phyloP scores from a whole-genome alignment of 129 eudicot genomes.

The Rutidosis leptorrhynchoides region DNA sequence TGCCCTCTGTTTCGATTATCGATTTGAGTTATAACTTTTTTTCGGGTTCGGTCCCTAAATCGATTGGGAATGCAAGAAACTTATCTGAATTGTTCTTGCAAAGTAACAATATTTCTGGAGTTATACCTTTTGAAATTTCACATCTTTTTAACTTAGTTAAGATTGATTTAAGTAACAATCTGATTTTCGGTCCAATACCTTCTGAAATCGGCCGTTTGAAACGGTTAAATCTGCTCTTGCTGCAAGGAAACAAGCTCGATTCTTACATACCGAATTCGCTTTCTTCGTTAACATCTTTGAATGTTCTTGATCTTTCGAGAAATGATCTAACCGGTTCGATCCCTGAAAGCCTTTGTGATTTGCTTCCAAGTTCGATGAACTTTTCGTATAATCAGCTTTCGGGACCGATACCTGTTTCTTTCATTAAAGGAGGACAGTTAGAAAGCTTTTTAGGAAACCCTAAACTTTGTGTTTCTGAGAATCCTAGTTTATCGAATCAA shows the following conservation, averaged over 20 bases:
- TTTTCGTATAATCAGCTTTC: conserved; percentile 71
- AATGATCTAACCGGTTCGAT: conserved; percentile 59
- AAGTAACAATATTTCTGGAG: conserved; percentile 59
- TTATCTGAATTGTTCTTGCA: conserved; percentile 69
- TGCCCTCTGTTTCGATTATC: conserved; percentile 64
- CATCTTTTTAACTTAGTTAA: conserved; percentile 54
- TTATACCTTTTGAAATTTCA: conserved; percentile 65
- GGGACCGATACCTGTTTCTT: conserved; percentile 74
- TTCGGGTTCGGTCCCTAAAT: conserved; percentile 50
- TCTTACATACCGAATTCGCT: conserved; percentile 68
- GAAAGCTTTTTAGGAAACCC: conserved; percentile 79
- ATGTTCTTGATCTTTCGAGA: conserved; percentile 70
- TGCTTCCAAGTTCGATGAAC: conserved; percentile 85
- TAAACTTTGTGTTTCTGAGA: conserved; percentile 52
- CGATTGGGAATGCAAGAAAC: conserved; percentile 54
- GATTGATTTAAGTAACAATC: conserved; percentile 77
- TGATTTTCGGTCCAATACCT: conserved; percentile 73
- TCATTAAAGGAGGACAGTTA: conserved; percentile 55
- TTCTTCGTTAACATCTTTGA: conserved; percentile 51
- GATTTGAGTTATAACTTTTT: conserved; percentile 61
- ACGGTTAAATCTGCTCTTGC: conserved; percentile 48
- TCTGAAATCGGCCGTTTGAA: conserved; percentile 58
- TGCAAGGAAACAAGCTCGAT: conserved; percentile 60
- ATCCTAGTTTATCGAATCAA: conserved; percentile 32
- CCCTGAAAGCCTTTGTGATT: conserved; percentile 66